Evolutionary conservation across 2,329 filamentous ascomycete species (phyloP), one percentile per base, ranked within the genome.

Genomic region (Hypoxylon sp.): DNA sequence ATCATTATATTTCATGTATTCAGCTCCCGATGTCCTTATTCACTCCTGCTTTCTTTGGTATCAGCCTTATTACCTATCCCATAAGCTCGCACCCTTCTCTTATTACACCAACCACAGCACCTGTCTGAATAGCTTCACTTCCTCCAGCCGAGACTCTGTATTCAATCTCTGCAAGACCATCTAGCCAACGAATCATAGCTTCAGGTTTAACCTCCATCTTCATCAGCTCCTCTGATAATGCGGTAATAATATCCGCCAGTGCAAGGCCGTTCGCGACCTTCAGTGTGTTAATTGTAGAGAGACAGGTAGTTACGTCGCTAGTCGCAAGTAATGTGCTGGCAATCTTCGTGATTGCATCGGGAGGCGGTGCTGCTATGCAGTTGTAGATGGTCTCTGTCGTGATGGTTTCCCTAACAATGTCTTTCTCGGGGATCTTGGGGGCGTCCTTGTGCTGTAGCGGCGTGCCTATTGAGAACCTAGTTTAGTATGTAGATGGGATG

Each of bases 371-470:
- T 7, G 96, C 96, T 77, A 99, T 97, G 80, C 96, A 99, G 80
- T 94, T 94, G 85, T 98, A 99, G 76, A 99, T 98, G 6, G 93
- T 93, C 78, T 97, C 92, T 37, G 92, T 97, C 72, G 98, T 97
- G 73, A 93, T 88, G 66, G 74, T 85, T 31, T 98, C 95, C 44
- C 93, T 87, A 61, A 91, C 85, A 29, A 94, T 89, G 59, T 91
- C 86, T 80, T 87, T 84, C 69, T 91, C 83, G 68, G 85, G 85
- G 4, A 87, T 80, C 77, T 88, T 89, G 32, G 89, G 86, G 2
- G 82, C 86, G 73, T 88, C 83, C 75, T 86, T 88, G 44, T 86
- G 80, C 59, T 88, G 87, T 27, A 94, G 82, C 0, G 92, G 92
- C 44, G 90, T 92, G 75, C 89, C 90, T 92, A 46, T 24, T 50